phyloP scores from a whole-genome alignment of 352 stramenopile genomes.

The Peronospora belbahrii region DNA sequence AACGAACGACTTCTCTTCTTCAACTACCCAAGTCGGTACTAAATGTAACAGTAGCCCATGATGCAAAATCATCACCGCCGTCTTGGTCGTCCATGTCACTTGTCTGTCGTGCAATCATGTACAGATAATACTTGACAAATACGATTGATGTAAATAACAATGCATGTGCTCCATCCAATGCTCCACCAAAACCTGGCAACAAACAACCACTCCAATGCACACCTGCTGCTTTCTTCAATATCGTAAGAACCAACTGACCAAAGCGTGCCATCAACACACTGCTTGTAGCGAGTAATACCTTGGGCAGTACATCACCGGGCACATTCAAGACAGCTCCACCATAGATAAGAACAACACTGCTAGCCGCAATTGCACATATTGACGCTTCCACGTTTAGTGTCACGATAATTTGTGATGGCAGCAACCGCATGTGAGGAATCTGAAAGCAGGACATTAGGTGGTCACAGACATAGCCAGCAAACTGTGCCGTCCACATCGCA shows the following conservation, averaged over 20 bases:
- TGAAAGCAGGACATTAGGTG: constrained; percentile 50
- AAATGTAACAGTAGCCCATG: constrained; percentile 25
- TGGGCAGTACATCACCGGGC: constrained; percentile 44
- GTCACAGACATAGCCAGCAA: constrained; percentile 42
- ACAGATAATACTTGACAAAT: constrained; percentile 47
- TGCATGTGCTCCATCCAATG: constrained; percentile 87
- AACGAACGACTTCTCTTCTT: neutral
- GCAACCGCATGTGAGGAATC: constrained; percentile 30
- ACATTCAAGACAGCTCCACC: constrained; percentile 25
- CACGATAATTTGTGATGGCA: constrained; percentile 38
- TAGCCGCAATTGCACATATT: constrained; percentile 30
- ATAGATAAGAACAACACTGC: constrained; percentile 31
- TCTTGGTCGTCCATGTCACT: constrained; percentile 1
- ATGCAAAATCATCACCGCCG: constrained; percentile 13
- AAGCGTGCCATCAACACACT: constrained; percentile 86
- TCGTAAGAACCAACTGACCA: constrained; percentile 86
- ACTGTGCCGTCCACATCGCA: constrained; percentile 38
- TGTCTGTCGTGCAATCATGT: constrained; percentile 17
- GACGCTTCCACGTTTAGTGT: constrained; percentile 42
- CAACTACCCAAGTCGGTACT: constrained; percentile 17
- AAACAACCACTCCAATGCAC: constrained; percentile 90
- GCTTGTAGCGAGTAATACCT: constrained; percentile 64
- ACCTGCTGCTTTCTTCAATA: constrained; percentile 89
- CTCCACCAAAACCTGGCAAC: constrained; percentile 89
- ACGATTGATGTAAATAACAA: constrained; percentile 80